Base-by-base conservation (phyloP, 2,329 filamentous ascomycete genomes). In the Xylaria sp. region DNA sequence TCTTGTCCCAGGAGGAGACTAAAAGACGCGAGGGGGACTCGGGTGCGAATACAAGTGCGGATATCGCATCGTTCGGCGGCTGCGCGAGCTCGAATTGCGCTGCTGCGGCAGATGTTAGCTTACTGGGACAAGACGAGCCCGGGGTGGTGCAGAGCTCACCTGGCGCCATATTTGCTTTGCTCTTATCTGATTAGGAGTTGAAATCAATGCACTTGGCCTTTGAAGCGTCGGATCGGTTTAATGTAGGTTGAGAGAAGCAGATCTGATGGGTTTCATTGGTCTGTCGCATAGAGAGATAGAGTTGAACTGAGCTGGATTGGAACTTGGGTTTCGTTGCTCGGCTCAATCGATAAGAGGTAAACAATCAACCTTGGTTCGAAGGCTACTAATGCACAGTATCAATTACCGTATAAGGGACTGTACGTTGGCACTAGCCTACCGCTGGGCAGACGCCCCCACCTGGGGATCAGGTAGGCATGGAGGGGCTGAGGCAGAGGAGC, bases 1-100 rank as follows among this genome's bases (percentile, higher is more conserved):
- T 87, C 78, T 89, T 92, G 79, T 98, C 94, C 95, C 95, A 99
- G 59, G 93, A 97, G 11, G 94, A 90, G 70, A 94, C 94, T n/a
- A 96, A 86, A 38, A 99, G 84, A 70, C 89, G 90, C 57, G 84
- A 87, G 2, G 89, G 84, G n/a, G 89, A 87, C 64, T 84, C 80
- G 37, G 92, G 91, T 68, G 94, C 92, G 83, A 96, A 99, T 73
- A 88, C 88, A 72, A 98, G 82, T 23, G 92, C 84, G 50, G 94
- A 96, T 72, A 98, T 90, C 71, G 91, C 92, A 78, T 99, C 95
- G 70, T 85, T 86, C 11, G 95, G 95, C 49, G 93, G 89, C 71
- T 92, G 87, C 64, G 88, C 84, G 73, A 97, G 86, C 78, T 95
- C 90, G 79, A 92, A 94, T 83, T 96, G 92, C 68, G 88, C 83